phyloP scores from a whole-genome alignment of 768 basidiomycete species.

The Panaeolus papilionaceus region DNA sequence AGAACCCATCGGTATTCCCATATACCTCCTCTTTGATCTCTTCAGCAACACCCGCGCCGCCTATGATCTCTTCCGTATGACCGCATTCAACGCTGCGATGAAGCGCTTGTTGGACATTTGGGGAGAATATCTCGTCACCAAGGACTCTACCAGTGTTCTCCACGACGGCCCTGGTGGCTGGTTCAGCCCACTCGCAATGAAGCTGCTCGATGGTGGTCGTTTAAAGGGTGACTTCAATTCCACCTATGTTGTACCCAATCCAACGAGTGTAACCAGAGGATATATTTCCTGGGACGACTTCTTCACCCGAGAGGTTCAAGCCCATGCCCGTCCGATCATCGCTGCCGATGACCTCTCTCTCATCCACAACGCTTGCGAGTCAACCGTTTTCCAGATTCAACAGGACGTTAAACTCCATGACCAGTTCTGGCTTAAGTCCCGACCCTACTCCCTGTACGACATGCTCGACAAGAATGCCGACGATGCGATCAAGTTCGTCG shows the following conservation, averaged over 20 bases:
- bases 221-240: background rate
- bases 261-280: slow-evolving; percentile 32
- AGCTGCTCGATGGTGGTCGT: slow-evolving; percentile 26
- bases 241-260: background rate
- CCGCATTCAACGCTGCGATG: slow-evolving; percentile 50
- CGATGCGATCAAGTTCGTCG: slow-evolving; percentile 47
- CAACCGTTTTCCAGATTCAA: slow-evolving; percentile 50
- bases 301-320: slow-evolving; percentile 54
- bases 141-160: slow-evolving; percentile 50
- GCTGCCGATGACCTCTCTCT: slow-evolving; percentile 31
- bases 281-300: slow-evolving; percentile 60
- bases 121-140: slow-evolving; percentile 51
- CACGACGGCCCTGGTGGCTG: slow-evolving; percentile 47
- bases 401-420: slow-evolving; percentile 46
- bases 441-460: slow-evolving; percentile 63
- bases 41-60: slow-evolving; percentile 44
- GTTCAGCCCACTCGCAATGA: slow-evolving; percentile 40
- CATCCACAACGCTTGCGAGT: slow-evolving; percentile 62
- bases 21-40: slow-evolving; percentile 12
- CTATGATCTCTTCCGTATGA: slow-evolving; percentile 41
- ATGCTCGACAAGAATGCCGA: slow-evolving; percentile 46
- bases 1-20: slow-evolving; percentile 12
- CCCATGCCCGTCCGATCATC: slow-evolving; percentile 46
- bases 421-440: slow-evolving; percentile 65
- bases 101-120: slow-evolving; percentile 46